These are phyloP conservation scores for Apiotrichum domesticum DNA, from an alignment of 1,284 basidiomycete species.

Conservation along the genomic window DNA sequence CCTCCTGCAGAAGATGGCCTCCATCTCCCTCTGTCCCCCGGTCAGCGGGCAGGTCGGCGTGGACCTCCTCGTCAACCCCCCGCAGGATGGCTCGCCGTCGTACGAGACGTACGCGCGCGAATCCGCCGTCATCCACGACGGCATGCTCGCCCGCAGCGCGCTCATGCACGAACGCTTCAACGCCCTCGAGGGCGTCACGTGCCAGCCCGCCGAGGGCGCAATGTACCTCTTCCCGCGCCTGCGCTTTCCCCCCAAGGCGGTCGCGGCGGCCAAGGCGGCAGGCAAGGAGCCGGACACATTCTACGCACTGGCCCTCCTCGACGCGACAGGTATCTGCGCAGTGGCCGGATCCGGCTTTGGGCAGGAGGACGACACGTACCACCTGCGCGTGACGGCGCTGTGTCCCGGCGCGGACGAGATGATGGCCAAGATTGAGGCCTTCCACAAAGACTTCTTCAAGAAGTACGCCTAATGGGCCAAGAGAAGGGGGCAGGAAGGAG, in stretches of 20 bases:
- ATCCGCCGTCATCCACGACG: slow-evolving; percentile 65
- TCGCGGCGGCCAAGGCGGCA: slow-evolving; percentile 59
- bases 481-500: too few species aligned
- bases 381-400: slow-evolving; percentile 75
- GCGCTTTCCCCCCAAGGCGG: slow-evolving; percentile 60
- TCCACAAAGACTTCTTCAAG: slow-evolving; percentile 65
- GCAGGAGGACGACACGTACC: slow-evolving; percentile 72
- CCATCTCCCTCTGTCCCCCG: slow-evolving; percentile 75
- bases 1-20: slow-evolving; percentile 84
- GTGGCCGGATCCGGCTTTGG: slow-evolving; percentile 85
- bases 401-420: slow-evolving; percentile 77
- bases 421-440: slow-evolving; percentile 67
- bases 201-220: slow-evolving; percentile 72
- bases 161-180: slow-evolving; percentile 68
- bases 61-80: slow-evolving; percentile 78
- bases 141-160: slow-evolving; percentile 60
- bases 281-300: slow-evolving; percentile 75
- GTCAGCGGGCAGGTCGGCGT: slow-evolving; percentile 72
- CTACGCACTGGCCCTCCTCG: slow-evolving; percentile 67
- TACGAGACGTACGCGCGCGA: slow-evolving; percentile 70
- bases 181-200: slow-evolving; percentile 67
- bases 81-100: slow-evolving; percentile 62
- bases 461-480: slow-evolving; percentile 51
- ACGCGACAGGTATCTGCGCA: slow-evolving; percentile 81
- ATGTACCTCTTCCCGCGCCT: slow-evolving; percentile 75